phyloP scores from a whole-genome alignment of 23 red algal genomes.

The Gracilaria gracilis region DNA sequence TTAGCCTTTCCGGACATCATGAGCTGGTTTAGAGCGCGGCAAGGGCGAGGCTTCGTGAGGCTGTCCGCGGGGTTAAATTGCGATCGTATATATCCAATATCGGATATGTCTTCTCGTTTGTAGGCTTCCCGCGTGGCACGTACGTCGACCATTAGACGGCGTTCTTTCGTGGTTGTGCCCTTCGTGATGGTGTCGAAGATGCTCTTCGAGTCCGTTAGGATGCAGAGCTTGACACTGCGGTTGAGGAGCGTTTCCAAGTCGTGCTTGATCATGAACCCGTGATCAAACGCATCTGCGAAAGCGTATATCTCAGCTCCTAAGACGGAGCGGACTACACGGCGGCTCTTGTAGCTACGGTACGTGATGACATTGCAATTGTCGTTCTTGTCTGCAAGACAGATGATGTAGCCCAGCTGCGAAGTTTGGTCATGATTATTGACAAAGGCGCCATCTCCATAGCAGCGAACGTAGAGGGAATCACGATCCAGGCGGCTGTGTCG shows the following conservation, averaged over 20 bases:
- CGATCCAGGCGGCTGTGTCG: not conserved
- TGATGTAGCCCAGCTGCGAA: slow-evolving; percentile 15
- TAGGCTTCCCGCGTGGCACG: slow-evolving; percentile 16
- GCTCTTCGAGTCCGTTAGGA: slow-evolving; percentile 29
- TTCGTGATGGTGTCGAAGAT: slow-evolving; percentile 13
- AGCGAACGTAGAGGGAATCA: not conserved
- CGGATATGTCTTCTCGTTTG: slow-evolving; percentile 19
- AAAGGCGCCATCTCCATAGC: slow-evolving; percentile 10
- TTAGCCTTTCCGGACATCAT: not conserved
- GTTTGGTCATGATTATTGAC: not conserved
- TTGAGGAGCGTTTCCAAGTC: not conserved
- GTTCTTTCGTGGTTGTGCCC: not conserved
- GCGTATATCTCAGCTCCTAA: slow-evolving; percentile 34
- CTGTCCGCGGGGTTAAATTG: slow-evolving; percentile 15
- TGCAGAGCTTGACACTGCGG: not conserved
- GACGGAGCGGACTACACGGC: not conserved
- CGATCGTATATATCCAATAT: not conserved
- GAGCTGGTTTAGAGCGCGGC: not conserved
- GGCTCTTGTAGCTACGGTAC: slow-evolving; percentile 1
- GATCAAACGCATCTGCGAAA: slow-evolving; percentile 34
- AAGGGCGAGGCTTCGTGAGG: not conserved
- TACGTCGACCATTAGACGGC: slow-evolving; percentile 17
- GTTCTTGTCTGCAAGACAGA: not conserved
- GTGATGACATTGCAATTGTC: not conserved
- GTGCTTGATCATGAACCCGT: slow-evolving; percentile 17